phyloP scores from a whole-genome alignment of 2,329 filamentous ascomycete species.

The Alternaria alternata region DNA sequence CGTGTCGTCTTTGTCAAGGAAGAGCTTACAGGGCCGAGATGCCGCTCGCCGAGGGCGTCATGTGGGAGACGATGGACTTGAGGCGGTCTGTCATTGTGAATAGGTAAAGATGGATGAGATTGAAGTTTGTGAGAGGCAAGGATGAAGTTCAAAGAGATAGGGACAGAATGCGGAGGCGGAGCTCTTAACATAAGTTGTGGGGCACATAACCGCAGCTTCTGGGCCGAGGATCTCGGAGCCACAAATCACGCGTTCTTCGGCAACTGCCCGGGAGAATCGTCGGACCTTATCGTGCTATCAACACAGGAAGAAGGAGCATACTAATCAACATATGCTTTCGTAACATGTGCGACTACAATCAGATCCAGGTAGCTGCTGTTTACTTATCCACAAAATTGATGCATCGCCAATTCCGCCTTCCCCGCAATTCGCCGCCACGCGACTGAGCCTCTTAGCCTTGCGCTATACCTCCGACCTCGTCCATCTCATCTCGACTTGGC shows the following conservation, averaged over 20 bases:
- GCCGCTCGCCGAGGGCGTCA: conserved; percentile 75
- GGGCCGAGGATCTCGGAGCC: conserved; percentile 22
- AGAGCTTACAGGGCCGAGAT: conserved; percentile 77
- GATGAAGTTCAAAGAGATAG: not conserved
- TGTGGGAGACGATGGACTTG: conserved; percentile 85
- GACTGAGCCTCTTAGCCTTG: not conserved
- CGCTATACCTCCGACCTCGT: conserved; percentile 4
- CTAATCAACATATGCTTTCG: not conserved
- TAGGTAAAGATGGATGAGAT: not conserved
- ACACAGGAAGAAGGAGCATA: not conserved
- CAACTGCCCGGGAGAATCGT: conserved; percentile 3
- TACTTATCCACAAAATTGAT: not conserved
- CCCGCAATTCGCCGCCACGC: conserved; percentile 9
- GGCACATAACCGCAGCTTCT: conserved; percentile 10
- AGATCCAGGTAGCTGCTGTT: not conserved
- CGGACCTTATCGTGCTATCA: conserved; percentile 2
- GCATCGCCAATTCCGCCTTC: conserved; percentile 1
- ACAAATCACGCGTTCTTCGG: conserved; percentile 16
- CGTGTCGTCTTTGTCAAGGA: conserved; percentile 8
- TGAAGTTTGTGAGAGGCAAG: conserved; percentile 3
- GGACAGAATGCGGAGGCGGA: conserved; percentile 25
- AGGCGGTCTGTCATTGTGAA: conserved; percentile 73
- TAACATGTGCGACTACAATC: not conserved
- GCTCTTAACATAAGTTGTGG: conserved; percentile 27
- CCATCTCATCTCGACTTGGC: conserved; percentile 1